Percentiles rank a stretch among this genome's conserved stretches.
These are phyloP conservation scores for Berkeleyomyces basicola DNA, from an alignment of 2,329 filamentous ascomycete genomes.

Conservation along the genomic window DNA sequence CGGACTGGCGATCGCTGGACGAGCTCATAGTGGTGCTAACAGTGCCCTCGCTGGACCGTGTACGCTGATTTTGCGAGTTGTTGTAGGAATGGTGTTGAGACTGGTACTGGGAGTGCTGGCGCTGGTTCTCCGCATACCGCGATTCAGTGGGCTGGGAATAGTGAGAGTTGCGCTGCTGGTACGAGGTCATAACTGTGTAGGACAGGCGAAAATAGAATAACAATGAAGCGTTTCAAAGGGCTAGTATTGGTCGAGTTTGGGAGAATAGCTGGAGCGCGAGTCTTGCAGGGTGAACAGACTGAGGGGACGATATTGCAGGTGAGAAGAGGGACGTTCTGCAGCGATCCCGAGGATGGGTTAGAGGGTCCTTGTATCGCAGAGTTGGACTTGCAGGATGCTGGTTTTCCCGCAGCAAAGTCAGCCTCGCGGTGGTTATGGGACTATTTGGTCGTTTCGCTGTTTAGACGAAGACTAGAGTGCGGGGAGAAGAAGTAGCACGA, in stretches of 20 bases:
- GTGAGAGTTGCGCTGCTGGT: conserved; percentile 12
- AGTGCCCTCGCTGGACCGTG: conserved; percentile 72
- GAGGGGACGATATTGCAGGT: background rate
- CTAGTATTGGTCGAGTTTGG: background rate
- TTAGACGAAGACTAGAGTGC: background rate
- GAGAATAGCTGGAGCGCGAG: background rate
- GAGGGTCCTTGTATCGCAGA: background rate
- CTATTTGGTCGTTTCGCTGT: background rate
- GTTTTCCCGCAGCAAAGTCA: background rate
- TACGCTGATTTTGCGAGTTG: conserved; percentile 31
- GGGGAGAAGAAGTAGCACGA: background rate
- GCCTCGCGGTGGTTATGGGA: background rate
- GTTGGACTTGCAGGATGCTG: background rate
- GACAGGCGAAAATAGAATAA: conserved; percentile 1
- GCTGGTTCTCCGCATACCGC: conserved; percentile 5
- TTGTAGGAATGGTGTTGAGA: conserved; percentile 28
- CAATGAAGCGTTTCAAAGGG: background rate
- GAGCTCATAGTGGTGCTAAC: conserved; percentile 71
- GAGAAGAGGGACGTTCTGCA: background rate
- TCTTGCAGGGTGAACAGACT: background rate
- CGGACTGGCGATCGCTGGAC: conserved; percentile 58
- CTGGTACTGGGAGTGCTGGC: conserved; percentile 12
- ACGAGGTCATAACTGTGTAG: conserved; percentile 11
- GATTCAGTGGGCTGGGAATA: conserved; percentile 11
- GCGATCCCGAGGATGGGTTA: background rate